These are phyloP conservation scores for Epithele typhae DNA, from an alignment of 768 basidiomycete species.

Conservation along the genomic window DNA sequence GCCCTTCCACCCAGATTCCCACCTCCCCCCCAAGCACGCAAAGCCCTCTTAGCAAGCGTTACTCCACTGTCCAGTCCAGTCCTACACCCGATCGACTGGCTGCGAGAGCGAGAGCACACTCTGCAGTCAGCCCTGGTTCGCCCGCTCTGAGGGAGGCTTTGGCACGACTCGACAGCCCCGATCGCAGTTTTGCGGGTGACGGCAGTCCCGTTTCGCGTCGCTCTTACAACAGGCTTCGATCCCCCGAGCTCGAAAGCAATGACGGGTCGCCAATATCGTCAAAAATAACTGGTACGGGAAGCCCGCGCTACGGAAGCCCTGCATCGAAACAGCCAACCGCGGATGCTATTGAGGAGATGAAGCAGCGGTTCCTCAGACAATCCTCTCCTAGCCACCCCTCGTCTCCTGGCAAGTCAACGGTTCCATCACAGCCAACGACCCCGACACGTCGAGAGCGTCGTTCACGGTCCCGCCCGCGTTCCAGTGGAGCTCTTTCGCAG, in stretches of 20 bases:
- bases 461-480: slow-evolving; percentile 11
- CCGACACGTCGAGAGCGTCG: slow-evolving; percentile 13
- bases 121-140: slow-evolving; percentile 10
- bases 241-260: slow-evolving; percentile 13
- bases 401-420: slow-evolving; percentile 9
- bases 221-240: slow-evolving; percentile 16
- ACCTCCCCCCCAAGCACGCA: slow-evolving; percentile 6
- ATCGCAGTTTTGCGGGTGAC: slow-evolving; percentile 5
- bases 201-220: slow-evolving; percentile 18
- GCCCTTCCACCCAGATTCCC: slow-evolving; percentile 7
- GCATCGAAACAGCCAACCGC: slow-evolving; percentile 30
- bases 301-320: slow-evolving; percentile 19
- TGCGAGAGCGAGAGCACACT: slow-evolving; percentile 13
- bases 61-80: slow-evolving; percentile 12
- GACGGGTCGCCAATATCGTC: slow-evolving; percentile 12
- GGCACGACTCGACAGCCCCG: slow-evolving; percentile 10
- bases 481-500: slow-evolving; percentile 3
- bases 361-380: slow-evolving; percentile 46
- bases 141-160: slow-evolving; percentile 8
- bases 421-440: slow-evolving; percentile 12
- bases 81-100: slow-evolving; percentile 17
- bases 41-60: slow-evolving; percentile 10
- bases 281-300: slow-evolving; percentile 8
- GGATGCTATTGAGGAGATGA: slow-evolving; percentile 62
- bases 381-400: slow-evolving; percentile 21